Base-by-base conservation (phyloP, 2,329 filamentous ascomycete species). In the Fusarium palustre region DNA sequence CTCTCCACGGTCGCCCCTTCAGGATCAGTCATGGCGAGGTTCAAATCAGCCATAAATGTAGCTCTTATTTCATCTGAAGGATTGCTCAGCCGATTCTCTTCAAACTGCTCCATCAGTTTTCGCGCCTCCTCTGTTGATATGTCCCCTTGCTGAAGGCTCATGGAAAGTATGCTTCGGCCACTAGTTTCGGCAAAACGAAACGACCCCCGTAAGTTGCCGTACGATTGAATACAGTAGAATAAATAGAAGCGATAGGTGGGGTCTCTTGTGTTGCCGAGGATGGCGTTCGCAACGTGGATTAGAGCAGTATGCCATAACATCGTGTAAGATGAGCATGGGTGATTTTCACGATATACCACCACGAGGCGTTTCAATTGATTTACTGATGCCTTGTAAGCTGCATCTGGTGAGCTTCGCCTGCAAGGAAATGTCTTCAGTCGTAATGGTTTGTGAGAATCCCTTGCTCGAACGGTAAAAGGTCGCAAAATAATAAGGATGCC, bases 251-350 rank as follows among this genome's bases (percentile, higher is more conserved):
- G 75, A 75, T 76, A 79, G 12, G 78, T 63, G 0, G 74, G 66
- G 13, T 80, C 74, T 4, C 71, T 57, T 2, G 68, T 74, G 13
- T 75, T 68, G 18, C 73, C 69, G 0, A 81, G 64, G 15, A 81
- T 75, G 6, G 78, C 79, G 34, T 82, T 82, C 7, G 77, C 72
- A 1, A 82, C 72, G 36, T 81, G 82, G 3, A 79, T 76, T 22
- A 83, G 67, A 3, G 78, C 80, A 5, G 74, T 81, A 49, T 82
- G 79, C 80, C 80, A 83, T 4, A 82, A 70, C 10, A 82, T 76
- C 2, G 78, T 78, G 54, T 78, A 80, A 1, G 74, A 70, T 3
- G 80, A 79, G 10, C 75, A 76, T 10, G 66, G 53, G 43, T 80
- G 76, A 5, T 74, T 72, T 20, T 72, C 70, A 18, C 79, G 77